Evolutionary conservation across 225 moss, liverwort and hornwort species (phyloP).

Genomic region (Neckera pumila): DNA sequence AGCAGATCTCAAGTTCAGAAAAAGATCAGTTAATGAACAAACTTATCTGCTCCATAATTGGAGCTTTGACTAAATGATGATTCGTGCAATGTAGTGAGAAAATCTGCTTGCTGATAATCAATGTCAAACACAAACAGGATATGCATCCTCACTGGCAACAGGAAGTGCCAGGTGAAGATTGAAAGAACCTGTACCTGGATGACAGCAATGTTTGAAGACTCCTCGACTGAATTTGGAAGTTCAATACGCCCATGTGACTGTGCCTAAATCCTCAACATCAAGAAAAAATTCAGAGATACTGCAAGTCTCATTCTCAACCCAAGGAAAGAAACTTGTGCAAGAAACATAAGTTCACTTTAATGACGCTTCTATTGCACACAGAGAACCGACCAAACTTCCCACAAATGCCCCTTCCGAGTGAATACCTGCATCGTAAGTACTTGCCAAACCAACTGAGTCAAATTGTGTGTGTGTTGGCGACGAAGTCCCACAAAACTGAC

Average conservation of each 20-base stretch:
- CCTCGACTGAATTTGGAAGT: slow-evolving; percentile 63
- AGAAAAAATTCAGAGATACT: background rate
- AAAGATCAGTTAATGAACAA: background rate
- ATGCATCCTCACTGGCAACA: background rate
- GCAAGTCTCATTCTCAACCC: background rate
- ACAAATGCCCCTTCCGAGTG: background rate
- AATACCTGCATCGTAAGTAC: slow-evolving; percentile 58
- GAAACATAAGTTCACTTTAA: background rate
- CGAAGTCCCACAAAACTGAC: slow-evolving; percentile 66
- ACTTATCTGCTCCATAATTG: background rate
- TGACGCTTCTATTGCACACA: background rate
- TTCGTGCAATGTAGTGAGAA: background rate
- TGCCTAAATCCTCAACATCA: slow-evolving; percentile 18
- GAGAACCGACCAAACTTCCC: background rate
- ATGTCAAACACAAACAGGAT: background rate
- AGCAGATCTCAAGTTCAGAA: background rate
- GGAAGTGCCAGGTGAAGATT: background rate
- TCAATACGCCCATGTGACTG: slow-evolving; percentile 38
- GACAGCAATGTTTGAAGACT: slow-evolving; percentile 62
- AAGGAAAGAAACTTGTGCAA: background rate
- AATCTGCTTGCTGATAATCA: background rate
- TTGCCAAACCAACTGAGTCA: slow-evolving; percentile 58
- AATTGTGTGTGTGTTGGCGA: slow-evolving; percentile 63
- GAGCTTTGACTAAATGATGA: background rate
- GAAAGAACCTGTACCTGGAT: slow-evolving; percentile 43